Percentiles rank a stretch among this genome's conserved stretches.
These are phyloP conservation scores for Sordariomycetes sp. DNA, from an alignment of 2,329 filamentous ascomycete species.

Conservation along the genomic window DNA sequence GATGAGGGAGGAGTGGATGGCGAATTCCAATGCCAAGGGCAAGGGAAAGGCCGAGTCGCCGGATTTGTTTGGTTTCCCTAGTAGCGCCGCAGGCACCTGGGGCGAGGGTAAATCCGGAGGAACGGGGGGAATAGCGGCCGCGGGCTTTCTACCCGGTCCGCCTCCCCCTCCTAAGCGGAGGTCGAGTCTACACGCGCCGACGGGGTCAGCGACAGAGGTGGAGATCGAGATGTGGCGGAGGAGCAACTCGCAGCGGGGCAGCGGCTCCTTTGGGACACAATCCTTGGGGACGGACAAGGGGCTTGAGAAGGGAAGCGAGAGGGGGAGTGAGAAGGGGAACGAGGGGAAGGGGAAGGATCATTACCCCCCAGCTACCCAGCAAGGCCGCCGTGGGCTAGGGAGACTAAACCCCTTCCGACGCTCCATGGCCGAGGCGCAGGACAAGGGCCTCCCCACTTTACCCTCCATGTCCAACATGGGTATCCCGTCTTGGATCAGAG, in stretches of 20 bases:
- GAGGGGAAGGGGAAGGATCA: conserved; percentile 10
- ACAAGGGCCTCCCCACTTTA: too few relatives aligned
- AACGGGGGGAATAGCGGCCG: neutral
- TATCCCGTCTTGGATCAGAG: conserved; percentile 24
- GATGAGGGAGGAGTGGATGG: conserved; percentile 39
- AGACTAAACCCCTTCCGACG: conserved; percentile 30
- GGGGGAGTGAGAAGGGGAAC: conserved; percentile 7
- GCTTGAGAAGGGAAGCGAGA: neutral
- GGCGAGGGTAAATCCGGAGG: conserved; percentile 25
- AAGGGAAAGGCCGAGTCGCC: conserved; percentile 24
- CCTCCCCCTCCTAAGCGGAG: conserved; percentile 36
- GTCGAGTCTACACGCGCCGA: conserved; percentile 38
- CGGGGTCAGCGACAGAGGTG: conserved; percentile 16
- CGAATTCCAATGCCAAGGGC: conserved; percentile 11
- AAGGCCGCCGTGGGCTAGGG: conserved; percentile 30
- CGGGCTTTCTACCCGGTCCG: conserved; percentile 13
- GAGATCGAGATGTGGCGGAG: conserved; percentile 5
- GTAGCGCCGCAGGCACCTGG: conserved; percentile 24
- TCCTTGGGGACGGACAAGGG: too few relatives aligned
- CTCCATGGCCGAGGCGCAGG: conserved; percentile 20
- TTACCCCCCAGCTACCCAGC: conserved; percentile 34
- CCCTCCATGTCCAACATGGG: conserved; percentile 15
- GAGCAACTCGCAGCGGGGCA: conserved; percentile 4
- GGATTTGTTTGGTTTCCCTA: conserved; percentile 41
- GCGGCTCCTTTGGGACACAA: conserved; percentile 3